Evolutionary conservation across 306 rosid genomes (phyloP), one percentile per base, ranked within the genome.

Genomic region (Inga oerstediana): DNA sequence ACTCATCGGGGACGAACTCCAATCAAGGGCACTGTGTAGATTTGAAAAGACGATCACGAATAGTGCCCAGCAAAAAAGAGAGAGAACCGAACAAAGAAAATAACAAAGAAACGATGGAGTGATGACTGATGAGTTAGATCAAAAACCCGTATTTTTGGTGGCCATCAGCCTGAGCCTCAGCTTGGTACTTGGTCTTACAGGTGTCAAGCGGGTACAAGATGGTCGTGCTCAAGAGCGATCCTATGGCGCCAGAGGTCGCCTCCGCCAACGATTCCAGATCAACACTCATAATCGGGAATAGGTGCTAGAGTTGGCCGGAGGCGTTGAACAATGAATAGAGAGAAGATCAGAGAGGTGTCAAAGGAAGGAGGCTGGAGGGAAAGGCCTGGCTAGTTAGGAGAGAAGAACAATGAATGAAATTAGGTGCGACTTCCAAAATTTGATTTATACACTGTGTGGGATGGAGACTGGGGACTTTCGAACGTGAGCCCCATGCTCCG

Each of bases 181-280:
- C 99, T 22, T 97, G 99, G 81, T 88, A 94, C 88, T 91, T 94
- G 81, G 99, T 92, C 83, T 97, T 97, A 87, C 98, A 94, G 64
- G 97, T 97, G 79, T 97, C 99, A 17, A 97, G 97, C 0, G 99
- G 99, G 88, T 97, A 97, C 76, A 97, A 86, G 79, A 97, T 83
- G 84, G 98, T 92, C 77, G 98, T 94, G 91, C 99, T 97, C 32
- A 94, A 19, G 16, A 97, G 84, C 75, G 99, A 97, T 84, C 99
- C 99, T 62, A 97, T 86, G 81, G 99, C 99, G 7, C 99, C 99
- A 3, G 99, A 97, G 58, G 99, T 94, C 11, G 99, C 99, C 88
- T 97, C 99, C 3, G 99, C 93, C 76, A 97, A 75, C 0, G 99
- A 97, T 86, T 97, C 95, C 77, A 97, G 93, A 92, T 97, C 98